Evolutionary conservation across 2,329 filamentous ascomycete species (phyloP), one percentile per base, ranked within the genome.

Genomic region (Colletotrichum noveboracense): DNA sequence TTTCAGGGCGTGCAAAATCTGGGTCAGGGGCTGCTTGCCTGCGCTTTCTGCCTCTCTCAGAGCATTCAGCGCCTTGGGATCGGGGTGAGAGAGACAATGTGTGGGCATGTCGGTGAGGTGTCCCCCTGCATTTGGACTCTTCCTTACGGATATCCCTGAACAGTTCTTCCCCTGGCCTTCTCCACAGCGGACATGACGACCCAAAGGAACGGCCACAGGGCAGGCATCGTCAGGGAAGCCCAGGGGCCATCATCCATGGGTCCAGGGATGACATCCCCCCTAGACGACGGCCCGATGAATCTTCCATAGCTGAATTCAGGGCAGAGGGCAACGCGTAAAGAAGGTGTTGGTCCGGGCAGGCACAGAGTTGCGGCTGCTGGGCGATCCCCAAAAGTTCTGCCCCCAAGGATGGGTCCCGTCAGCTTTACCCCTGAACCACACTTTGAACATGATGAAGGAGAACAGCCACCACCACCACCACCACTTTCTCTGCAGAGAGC

Each of bases 281-380:
- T 48, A 21, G 3, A 0, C 43, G 14, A 6, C 16, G 26, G 61
- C 4, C 61, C 34, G 61, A 43, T 3, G 8, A 10, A 13, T 36
- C 8, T n/a, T 67, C 64, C 56, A 52, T n/a, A 13, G 18, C 30
- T 5, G 7, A 21, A 38, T 14, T 38, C 38, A 43, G 14, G 28
- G 10, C n/a, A 61, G 28, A 61, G 1, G 5, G 16, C 55, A 36
- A 8, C 30, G 18, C n/a, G 13, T 14, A 66, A 75, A 43, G 56
- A 34, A 60, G 18, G 38, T 26, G 38, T 12, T 71, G 38, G 62
- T 43, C 71, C 34, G 66, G 34, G 61, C 61, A 71, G 34, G 30
- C 52, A 75, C 43, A 72, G 62, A 72, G 72, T 72, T 75, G 69
- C 69, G 69, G 72, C 69, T 67, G 55, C 43, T n/a, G 28, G 61